Percentiles rank a stretch among this genome's conserved stretches.
Evolutionary conservation across 1,139 yeast genomes (phyloP).

Genomic region (Zhuliangozyma parablackwelliae): DNA sequence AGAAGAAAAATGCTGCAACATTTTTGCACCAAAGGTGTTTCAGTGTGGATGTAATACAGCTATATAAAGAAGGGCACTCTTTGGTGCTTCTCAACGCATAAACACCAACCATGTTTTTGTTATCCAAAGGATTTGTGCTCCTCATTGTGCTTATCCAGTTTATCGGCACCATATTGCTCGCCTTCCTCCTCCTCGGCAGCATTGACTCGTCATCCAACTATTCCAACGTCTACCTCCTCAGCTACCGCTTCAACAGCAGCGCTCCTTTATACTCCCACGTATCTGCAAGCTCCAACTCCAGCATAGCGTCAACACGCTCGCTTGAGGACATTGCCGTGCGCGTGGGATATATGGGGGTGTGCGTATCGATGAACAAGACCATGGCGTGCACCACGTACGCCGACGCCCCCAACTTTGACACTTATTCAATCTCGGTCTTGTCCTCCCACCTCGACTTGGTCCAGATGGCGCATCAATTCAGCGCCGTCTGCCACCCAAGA

Average conservation of each 20-base stretch:
- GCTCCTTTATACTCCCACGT: conserved; percentile 8
- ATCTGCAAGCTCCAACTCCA: conserved; percentile 1
- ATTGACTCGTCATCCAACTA: conserved; percentile 35
- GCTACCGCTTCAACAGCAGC: conserved; percentile 40
- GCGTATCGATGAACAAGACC: conserved; percentile 29
- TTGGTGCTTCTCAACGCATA: too few species aligned
- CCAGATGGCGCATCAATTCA: conserved; percentile 36
- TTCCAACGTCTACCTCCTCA: conserved; percentile 42
- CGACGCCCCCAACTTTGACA: conserved; percentile 17
- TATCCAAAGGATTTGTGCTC: conserved; percentile 7
- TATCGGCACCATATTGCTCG: conserved; percentile 37
- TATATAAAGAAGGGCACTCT: too few species aligned
- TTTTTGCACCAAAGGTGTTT: too few species aligned
- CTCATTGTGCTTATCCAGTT: conserved; percentile 23
- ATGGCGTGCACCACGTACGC: conserved; percentile 30
- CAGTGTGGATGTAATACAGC: too few species aligned
- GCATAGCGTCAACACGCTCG: conserved; percentile 8
- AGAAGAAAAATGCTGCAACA: too few species aligned
- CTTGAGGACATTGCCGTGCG: conserved; percentile 32
- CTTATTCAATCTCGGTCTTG: conserved; percentile 5
- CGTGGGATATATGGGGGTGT: conserved; percentile 51
- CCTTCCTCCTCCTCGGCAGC: conserved; percentile 53
- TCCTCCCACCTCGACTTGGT: conserved; percentile 33
- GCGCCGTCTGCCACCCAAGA: conserved; percentile 50
- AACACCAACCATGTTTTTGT: conserved; percentile 3